Evolutionary conservation across 345 rosid species (phyloP), one percentile per base, ranked within the genome.

Genomic region (Eucalyptus coolabah): DNA sequence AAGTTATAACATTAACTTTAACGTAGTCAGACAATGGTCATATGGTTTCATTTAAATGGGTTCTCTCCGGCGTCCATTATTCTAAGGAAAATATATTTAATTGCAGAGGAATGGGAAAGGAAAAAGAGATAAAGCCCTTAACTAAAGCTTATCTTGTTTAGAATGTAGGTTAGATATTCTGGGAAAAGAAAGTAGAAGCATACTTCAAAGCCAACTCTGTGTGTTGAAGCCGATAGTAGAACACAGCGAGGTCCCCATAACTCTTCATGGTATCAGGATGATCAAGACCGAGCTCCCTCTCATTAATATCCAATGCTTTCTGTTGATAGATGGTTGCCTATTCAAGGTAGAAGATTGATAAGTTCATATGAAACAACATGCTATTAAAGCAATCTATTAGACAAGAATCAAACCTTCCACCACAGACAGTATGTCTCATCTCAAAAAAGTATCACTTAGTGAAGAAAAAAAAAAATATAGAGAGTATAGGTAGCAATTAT

Each of bases 231-330:
- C 99, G 98, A 90, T 98, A 98, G 92, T 98, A 98, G 93, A 98
- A 98, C 90, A 98, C 99, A 81, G 99, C 98, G 50, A 98, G 95
- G 92, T 98, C 99, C 40, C 99, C 99, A 85, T 98, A 98, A 93
- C 99, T 97, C 93, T 98, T 98, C 99, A 98, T 97, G 88, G 99
- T 98, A 91, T 98, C 99, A 17, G 99, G 99, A 91, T 98, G 99
- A 92, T 98, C 99, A 91, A 98, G 98, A 89, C 99, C 99, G 80
- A 98, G 99, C 92, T 97, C 99, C 92, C 98, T 96, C 93, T 98
- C 99, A 93, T 98, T 98, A 82, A 98, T 96, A 93, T 97, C 98
- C 92, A 98, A 92, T 17, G 99, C 99, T 93, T 98, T 98, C 90
- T 98, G 99, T 90, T 98, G 99, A 93, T 98, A 98, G 89, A 98